phyloP scores from a whole-genome alignment of 345 rosid genomes.

The Melaleuca alternifolia region DNA sequence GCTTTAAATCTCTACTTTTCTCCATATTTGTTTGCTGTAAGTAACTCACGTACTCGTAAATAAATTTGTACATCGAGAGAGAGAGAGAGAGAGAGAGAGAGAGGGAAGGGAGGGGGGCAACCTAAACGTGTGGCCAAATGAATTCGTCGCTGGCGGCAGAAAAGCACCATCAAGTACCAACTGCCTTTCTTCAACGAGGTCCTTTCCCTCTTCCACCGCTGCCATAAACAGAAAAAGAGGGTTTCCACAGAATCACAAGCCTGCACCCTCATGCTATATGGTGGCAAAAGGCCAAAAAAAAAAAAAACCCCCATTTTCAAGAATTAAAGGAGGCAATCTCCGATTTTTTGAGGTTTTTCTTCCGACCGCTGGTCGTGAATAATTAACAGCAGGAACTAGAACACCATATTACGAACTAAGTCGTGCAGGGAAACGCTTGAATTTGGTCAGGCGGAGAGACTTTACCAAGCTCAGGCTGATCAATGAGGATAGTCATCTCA shows the following conservation, averaged over 20 bases:
- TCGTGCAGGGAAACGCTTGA: background rate
- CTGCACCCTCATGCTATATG: background rate
- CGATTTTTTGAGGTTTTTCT: background rate
- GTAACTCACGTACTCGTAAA: background rate
- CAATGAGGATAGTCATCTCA: constrained; percentile 40
- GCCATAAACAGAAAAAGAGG: background rate
- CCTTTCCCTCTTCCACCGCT: constrained; percentile 24
- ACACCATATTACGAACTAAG: background rate
- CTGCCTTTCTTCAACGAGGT: constrained; percentile 24
- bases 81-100: background rate
- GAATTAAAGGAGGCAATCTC: background rate
- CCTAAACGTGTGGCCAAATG: constrained; percentile 91
- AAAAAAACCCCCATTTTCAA: background rate
- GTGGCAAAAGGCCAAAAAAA: background rate
- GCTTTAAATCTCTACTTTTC: background rate
- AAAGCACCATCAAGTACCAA: constrained; percentile 41
- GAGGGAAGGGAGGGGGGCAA: background rate
- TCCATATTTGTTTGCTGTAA: background rate
- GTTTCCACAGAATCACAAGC: background rate
- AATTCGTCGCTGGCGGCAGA: constrained; percentile 48
- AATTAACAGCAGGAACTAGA: background rate
- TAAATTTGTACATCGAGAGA: background rate
- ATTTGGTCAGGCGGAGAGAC: background rate
- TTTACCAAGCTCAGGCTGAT: constrained; percentile 35
- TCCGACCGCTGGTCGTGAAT: background rate